Evolutionary conservation across 352 stramenopile genomes (phyloP).

Genomic region (Globisporangium recalcitrans): DNA sequence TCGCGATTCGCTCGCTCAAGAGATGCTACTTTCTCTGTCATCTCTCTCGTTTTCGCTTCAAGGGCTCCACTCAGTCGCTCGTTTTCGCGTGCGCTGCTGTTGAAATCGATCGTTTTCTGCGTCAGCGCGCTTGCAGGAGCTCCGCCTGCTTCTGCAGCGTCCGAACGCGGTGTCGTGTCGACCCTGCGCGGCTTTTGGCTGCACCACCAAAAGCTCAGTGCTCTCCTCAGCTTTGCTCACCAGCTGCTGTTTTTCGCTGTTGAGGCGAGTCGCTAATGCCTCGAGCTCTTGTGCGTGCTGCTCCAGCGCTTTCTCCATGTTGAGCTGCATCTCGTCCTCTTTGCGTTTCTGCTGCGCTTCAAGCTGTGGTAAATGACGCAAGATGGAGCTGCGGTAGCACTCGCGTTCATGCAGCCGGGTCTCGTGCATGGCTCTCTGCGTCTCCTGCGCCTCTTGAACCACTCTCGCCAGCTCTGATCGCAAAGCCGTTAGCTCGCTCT

Average conservation of each 20-base stretch:
- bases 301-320: slow-evolving; percentile 3
- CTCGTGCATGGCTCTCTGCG: slow-evolving; percentile 18
- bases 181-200: slow-evolving; percentile 15
- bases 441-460: slow-evolving; percentile 3
- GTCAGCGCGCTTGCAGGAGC: slow-evolving; percentile 20
- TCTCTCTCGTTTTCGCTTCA: slow-evolving; percentile 29
- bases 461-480: slow-evolving; percentile 5
- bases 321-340: neutral
- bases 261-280: slow-evolving; percentile 7
- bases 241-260: slow-evolving; percentile 6
- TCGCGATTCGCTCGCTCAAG: slow-evolving; percentile 39
- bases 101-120: slow-evolving; percentile 29
- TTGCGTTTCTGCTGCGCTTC: neutral
- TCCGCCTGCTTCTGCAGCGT: slow-evolving; percentile 26
- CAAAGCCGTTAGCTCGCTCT: slow-evolving; percentile 16
- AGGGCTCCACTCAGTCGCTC: slow-evolving; percentile 27
- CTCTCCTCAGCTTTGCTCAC: slow-evolving; percentile 2
- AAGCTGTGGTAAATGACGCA: neutral
- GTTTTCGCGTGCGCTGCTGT: slow-evolving; percentile 22
- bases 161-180: slow-evolving; percentile 25
- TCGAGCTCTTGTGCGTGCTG: slow-evolving; percentile 20
- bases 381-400: slow-evolving; percentile 8
- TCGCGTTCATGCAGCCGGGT: slow-evolving; percentile 10
- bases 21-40: slow-evolving; percentile 23
- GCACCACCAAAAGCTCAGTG: neutral